Evolutionary conservation across 2,329 filamentous ascomycete genomes (phyloP), one percentile per base, ranked within the genome.

Genomic region (Westerdykella ornata): DNA sequence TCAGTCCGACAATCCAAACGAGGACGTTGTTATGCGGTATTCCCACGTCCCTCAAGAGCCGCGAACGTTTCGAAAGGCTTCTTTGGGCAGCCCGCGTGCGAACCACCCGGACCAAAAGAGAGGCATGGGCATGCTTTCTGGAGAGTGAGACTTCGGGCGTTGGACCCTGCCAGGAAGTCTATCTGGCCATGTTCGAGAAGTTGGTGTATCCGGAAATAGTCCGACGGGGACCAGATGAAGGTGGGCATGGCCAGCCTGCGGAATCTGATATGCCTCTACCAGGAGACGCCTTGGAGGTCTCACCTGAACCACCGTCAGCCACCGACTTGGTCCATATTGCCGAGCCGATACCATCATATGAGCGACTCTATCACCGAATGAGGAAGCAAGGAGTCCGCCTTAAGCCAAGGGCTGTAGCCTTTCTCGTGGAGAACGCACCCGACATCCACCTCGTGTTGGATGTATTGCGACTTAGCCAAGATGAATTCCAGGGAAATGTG

Each of bases 111-210:
- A 82, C 79, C 3, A 62, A 76, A 35, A 71, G 77, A 45, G 79
- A 83, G 63, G 78, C 80, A 5, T 83, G 80, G 80, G 78, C 78
- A 16, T 79, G 75, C 46, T 83, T 81, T 55, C 59, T 80, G 32
- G 71, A 76, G 4, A 78, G 73, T 45, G 70, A 78, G 54, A 66
- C 72, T 16, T 62, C 66, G 12, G 59, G 56, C 7, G 49, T 64
- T 28, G 58, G 56, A 8, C 53, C 62, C n/a, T 60, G 63, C 39
- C 47, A 63, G 20, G 57, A 63, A 18, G 67, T 79, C 2, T 78
- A 78, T 45, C 61, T 71, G 39, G 76, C 74, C 28, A 80, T 82
- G 69, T 71, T 77, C 18, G 69, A 73, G 44, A 81, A 80, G 48
- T 56, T 82, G 13, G 60, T 73, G 8, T 65, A 67, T 44, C 66